Evolutionary conservation across 2,329 filamentous ascomycete genomes (phyloP).

Genomic region (Knufia petricola): DNA sequence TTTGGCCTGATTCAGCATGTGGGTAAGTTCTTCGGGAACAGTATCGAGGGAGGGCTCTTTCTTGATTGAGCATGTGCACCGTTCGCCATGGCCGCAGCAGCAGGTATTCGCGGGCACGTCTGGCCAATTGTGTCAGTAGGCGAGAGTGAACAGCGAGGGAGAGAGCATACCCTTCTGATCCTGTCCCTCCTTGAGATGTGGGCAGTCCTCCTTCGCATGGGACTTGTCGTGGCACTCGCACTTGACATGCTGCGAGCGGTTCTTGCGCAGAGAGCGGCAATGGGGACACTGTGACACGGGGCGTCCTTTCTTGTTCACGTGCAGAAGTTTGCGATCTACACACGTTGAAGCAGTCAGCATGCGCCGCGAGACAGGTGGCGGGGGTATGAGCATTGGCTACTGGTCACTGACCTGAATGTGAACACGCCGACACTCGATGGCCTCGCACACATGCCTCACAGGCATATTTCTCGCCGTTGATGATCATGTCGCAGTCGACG

Average conservation of each 20-base stretch:
- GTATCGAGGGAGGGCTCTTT: slow-evolving; percentile 45
- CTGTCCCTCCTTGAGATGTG: slow-evolving; percentile 23
- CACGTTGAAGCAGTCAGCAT: no score
- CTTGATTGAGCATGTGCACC: slow-evolving; percentile 52
- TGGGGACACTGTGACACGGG: slow-evolving; percentile 97
- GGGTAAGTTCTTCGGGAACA: slow-evolving; percentile 33
- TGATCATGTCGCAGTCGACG: slow-evolving; percentile 50
- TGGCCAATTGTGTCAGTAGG: not conserved
- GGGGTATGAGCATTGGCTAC: no score
- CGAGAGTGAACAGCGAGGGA: not conserved
- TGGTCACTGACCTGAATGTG: slow-evolving; percentile 86
- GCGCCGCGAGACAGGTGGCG: no score
- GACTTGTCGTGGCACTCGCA: slow-evolving; percentile 92
- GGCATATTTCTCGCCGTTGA: slow-evolving; percentile 94
- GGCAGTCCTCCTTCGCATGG: slow-evolving; percentile 29
- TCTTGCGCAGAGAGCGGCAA: slow-evolving; percentile 93
- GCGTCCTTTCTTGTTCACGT: slow-evolving; percentile 95
- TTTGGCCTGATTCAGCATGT: slow-evolving; percentile 22
- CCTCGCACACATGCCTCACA: slow-evolving; percentile 97
- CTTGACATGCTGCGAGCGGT: slow-evolving; percentile 84
- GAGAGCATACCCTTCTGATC: slow-evolving; percentile 26
- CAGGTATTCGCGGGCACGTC: slow-evolving; percentile 23
- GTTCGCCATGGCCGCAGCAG: slow-evolving; percentile 49
- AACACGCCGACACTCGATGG: slow-evolving; percentile 97
- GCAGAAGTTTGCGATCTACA: slow-evolving; percentile 77